Percentiles rank a stretch among this genome's conserved stretches.
These are phyloP conservation scores for Meyerozyma guilliermondii DNA, from an alignment of 1,139 yeast species.

Conservation along the genomic window DNA sequence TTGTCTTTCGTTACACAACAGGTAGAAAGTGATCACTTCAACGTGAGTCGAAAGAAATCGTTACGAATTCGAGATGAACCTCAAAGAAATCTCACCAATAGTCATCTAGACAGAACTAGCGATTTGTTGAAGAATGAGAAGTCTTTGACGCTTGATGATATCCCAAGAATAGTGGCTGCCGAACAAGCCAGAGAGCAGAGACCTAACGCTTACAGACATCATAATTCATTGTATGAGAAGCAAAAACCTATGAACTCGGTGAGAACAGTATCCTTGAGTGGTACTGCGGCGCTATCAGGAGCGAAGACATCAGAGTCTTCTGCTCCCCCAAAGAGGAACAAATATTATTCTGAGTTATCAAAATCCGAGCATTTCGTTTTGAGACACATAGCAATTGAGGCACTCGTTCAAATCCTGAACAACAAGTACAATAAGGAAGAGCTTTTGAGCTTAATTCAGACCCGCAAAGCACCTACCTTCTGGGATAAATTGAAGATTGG, in stretches of 20 bases:
- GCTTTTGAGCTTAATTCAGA: constrained; percentile 49
- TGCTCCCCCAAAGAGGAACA: constrained; percentile 15
- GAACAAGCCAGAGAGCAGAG: constrained; percentile 93
- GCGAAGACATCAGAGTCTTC: constrained; percentile 4
- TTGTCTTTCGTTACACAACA: constrained; percentile 18
- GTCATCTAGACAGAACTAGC: constrained; percentile 49
- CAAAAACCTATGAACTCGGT: constrained; percentile 33
- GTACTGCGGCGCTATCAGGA: constrained; percentile 13
- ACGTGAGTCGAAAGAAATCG: constrained; percentile 25
- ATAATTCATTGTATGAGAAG: constrained; percentile 42
- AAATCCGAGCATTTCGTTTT: constrained; percentile 57
- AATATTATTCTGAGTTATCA: constrained; percentile 69
- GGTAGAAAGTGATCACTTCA: constrained; percentile 30
- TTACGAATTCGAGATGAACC: constrained; percentile 46
- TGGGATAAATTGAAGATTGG: constrained; percentile 68
- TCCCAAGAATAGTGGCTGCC: constrained; percentile 94
- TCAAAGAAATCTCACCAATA: constrained; percentile 24
- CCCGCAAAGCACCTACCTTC: constrained; percentile 53
- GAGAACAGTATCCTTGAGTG: constrained; percentile 15
- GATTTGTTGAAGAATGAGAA: constrained; percentile 75
- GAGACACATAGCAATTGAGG: constrained; percentile 65
- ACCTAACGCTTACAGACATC: constrained; percentile 79
- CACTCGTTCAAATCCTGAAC: constrained; percentile 42
- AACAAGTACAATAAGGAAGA: constrained; percentile 45
- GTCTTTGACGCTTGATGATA: constrained; percentile 88